A percentile compares a stretch with the other conserved stretches of the same genome.
These are phyloP conservation scores for Colletotrichum chlorophyti DNA, from an alignment of 2,329 filamentous ascomycete genomes.

Conservation along the genomic window DNA sequence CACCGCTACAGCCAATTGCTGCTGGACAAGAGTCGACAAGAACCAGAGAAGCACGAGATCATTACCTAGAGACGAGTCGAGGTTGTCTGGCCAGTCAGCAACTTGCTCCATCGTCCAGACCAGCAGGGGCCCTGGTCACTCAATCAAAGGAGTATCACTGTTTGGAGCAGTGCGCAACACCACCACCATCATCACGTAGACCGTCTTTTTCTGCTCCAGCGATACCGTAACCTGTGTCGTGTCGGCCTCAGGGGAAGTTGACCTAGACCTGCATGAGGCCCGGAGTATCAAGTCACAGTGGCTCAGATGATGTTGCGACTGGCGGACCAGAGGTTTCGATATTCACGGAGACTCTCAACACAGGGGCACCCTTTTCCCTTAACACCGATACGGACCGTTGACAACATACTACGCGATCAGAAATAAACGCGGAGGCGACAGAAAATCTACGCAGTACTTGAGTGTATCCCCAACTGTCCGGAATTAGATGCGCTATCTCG, in stretches of 20 bases:
- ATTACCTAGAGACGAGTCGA: too few species aligned
- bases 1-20: not conserved
- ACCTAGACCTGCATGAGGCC: constrained; percentile 8
- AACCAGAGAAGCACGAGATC: constrained; percentile 5
- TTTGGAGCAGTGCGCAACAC: not conserved
- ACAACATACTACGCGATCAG: too few species aligned
- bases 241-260: not conserved
- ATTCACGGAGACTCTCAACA: not conserved
- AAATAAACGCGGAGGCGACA: too few species aligned
- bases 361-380: too few species aligned
- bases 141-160: not conserved
- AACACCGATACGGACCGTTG: too few species aligned
- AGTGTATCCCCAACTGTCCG: too few species aligned
- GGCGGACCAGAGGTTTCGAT: not conserved
- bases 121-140: too few species aligned
- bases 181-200: too few species aligned
- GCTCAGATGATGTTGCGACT: not conserved
- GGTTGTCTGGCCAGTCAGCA: constrained; percentile 7
- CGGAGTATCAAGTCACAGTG: not conserved
- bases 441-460: too few species aligned
- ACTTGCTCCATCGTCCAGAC: not conserved
- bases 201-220: not conserved
- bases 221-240: not conserved
- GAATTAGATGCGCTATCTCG: too few species aligned
- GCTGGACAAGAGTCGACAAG: not conserved